phyloP scores from a whole-genome alignment of 208 protist species.

The Leishmania turanica region DNA sequence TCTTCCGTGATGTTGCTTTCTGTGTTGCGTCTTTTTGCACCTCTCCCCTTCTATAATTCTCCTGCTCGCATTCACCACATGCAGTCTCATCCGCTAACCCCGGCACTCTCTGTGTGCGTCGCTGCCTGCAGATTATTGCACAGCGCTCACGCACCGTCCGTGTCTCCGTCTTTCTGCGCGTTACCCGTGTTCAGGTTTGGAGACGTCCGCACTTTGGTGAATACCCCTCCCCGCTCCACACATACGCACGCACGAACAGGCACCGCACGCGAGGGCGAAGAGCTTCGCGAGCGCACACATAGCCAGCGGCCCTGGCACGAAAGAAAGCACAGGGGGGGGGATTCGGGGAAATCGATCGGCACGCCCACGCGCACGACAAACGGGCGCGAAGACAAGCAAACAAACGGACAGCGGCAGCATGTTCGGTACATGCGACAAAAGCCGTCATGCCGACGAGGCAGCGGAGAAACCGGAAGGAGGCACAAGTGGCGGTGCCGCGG shows the following conservation, averaged over 20 bases:
- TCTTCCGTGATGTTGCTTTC: not conserved
- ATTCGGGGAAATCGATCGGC: not conserved
- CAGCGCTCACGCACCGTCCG: not conserved
- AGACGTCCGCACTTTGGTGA: too few relatives aligned
- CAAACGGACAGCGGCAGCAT: slow-evolving; percentile 2
- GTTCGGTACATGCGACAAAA: slow-evolving; percentile 21
- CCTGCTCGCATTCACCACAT: not conserved
- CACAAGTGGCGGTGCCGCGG: not conserved
- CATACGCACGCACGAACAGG: not conserved
- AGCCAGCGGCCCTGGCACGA: not conserved
- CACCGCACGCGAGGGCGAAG: not conserved
- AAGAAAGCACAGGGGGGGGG: not conserved
- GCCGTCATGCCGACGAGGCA: slow-evolving; percentile 11
- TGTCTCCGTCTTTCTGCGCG: not conserved
- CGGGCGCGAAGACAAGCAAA: not conserved
- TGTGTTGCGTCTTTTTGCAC: not conserved
- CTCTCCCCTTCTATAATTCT: not conserved
- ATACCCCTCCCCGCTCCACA: not conserved
- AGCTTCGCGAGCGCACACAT: not conserved
- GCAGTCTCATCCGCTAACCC: not conserved
- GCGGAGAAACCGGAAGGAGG: not conserved
- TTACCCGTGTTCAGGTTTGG: not conserved
- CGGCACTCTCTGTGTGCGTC: not conserved
- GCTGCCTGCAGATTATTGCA: not conserved
- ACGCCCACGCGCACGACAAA: not conserved